Conservation (phyloP, 2,329 filamentous ascomycete genomes). For the Huntiella bhutanensis region DNA sequence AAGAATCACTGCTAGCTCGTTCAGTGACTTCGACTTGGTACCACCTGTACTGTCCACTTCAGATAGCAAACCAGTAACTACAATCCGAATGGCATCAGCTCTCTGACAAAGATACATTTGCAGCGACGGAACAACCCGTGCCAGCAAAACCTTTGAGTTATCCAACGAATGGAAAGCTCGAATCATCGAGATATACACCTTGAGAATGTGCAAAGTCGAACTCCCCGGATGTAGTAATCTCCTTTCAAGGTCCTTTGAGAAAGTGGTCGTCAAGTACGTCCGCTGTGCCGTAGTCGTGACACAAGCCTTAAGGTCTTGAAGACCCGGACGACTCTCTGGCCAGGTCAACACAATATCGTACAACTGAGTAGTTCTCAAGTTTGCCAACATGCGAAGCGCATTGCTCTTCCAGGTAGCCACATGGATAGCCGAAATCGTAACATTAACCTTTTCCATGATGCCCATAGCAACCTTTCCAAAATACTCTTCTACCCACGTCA, state of each 20-base stretch:
- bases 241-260: slow-evolving; percentile 44
- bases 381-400: slow-evolving; percentile 47
- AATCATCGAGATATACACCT: slow-evolving; percentile 64
- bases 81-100: slow-evolving; percentile 60
- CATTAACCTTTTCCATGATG: neutral
- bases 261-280: slow-evolving; percentile 49
- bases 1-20: slow-evolving; percentile 49
- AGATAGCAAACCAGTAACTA: slow-evolving; percentile 54
- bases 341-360: slow-evolving; percentile 65
- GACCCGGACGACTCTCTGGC: slow-evolving; percentile 50
- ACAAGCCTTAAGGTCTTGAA: slow-evolving; percentile 55
- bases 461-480: slow-evolving; percentile 36
- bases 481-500: slow-evolving; percentile 45
- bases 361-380: slow-evolving; percentile 49
- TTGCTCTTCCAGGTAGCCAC: slow-evolving; percentile 53
- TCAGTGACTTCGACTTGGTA: slow-evolving; percentile 30
- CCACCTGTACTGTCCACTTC: slow-evolving; percentile 26
- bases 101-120: slow-evolving; percentile 59
- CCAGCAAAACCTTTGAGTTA: slow-evolving; percentile 57
- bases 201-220: slow-evolving; percentile 57
- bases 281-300: slow-evolving; percentile 51
- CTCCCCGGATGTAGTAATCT: slow-evolving; percentile 57
- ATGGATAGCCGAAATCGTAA: neutral
- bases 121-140: slow-evolving; percentile 53
- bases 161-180: slow-evolving; percentile 58